A percentile compares a stretch with the other conserved stretches of the same genome.
Evolutionary conservation across 78 protist genomes (phyloP).

Genomic region (Mastigamoeba balamuthi): DNA sequence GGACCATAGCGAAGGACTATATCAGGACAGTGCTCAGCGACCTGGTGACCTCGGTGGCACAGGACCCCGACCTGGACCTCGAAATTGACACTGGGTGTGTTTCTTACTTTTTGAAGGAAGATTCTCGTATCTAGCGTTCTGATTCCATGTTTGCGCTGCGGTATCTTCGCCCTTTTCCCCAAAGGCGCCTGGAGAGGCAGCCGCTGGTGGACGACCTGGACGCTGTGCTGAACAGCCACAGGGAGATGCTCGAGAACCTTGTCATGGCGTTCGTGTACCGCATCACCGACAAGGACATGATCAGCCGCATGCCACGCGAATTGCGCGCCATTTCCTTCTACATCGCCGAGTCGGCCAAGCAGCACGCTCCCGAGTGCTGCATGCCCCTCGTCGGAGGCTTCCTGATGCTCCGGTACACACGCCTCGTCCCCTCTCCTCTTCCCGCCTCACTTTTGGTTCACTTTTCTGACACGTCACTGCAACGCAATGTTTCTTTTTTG

Average conservation of each 20-base stretch:
- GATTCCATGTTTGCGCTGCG: background rate
- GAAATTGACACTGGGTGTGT: slow-evolving; percentile 23
- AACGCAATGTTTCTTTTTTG: too few species aligned
- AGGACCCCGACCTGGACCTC: slow-evolving; percentile 14
- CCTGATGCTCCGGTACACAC: slow-evolving; percentile 28
- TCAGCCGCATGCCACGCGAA: slow-evolving; percentile 47
- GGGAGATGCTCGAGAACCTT: background rate
- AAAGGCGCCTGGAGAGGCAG: slow-evolving; percentile 10
- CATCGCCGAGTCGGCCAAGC: slow-evolving; percentile 36
- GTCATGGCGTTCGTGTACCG: slow-evolving; percentile 31
- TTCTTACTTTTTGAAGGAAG: background rate
- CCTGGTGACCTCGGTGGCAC: slow-evolving; percentile 18
- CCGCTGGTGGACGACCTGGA: background rate
- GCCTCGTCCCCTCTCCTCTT: too few species aligned
- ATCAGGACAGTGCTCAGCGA: slow-evolving; percentile 28
- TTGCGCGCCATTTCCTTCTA: slow-evolving; percentile 44
- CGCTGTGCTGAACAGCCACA: background rate
- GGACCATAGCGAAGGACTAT: slow-evolving; percentile 29
- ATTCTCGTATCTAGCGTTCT: background rate
- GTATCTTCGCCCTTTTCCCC: too few species aligned
- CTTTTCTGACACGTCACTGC: too few species aligned
- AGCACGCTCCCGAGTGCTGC: slow-evolving; percentile 33
- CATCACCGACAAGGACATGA: slow-evolving; percentile 31
- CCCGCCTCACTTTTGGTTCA: too few species aligned
- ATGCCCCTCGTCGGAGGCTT: slow-evolving; percentile 52